These are phyloP conservation scores for Monilinia fructigena DNA, from an alignment of 2,329 filamentous ascomycete genomes.

Conservation along the genomic window DNA sequence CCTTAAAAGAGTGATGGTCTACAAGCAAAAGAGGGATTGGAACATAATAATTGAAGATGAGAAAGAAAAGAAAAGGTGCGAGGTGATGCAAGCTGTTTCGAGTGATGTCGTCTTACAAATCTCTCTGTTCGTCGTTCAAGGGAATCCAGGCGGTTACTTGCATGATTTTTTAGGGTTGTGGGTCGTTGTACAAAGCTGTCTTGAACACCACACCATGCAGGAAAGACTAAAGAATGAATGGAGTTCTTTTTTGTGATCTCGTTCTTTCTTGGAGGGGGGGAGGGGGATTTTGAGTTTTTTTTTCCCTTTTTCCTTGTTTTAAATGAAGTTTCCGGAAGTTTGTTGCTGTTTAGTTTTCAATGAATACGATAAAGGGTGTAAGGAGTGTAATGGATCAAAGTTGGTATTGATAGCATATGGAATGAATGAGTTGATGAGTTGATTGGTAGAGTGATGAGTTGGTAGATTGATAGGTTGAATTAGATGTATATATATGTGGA, in stretches of 20 bases:
- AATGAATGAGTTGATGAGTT: background rate
- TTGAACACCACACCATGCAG: conserved; percentile 20
- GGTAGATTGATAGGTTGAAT: background rate
- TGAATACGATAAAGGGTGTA: conserved; percentile 21
- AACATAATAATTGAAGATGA: conserved; percentile 6
- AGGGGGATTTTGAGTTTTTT: no score
- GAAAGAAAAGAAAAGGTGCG: background rate
- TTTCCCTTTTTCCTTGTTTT: background rate
- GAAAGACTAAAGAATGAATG: background rate
- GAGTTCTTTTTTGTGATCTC: background rate
- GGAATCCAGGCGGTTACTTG: conserved; percentile 16
- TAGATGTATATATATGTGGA: background rate
- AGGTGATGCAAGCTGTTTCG: conserved; percentile 22
- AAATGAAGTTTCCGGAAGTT: background rate
- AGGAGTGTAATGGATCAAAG: conserved; percentile 9
- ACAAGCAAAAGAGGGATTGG: conserved; percentile 1
- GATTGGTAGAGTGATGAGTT: background rate
- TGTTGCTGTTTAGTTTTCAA: background rate
- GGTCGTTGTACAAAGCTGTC: conserved; percentile 20
- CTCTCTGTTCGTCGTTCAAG: conserved; percentile 18
- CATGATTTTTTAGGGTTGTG: conserved; percentile 20
- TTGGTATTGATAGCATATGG: conserved; percentile 17
- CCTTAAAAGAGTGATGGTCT: conserved; percentile 23
- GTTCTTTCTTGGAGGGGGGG: conserved; percentile 8
- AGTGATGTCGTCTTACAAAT: conserved; percentile 21